Base-by-base conservation (phyloP, 805 yeast species). In the Tetrapisispora fleetii region DNA sequence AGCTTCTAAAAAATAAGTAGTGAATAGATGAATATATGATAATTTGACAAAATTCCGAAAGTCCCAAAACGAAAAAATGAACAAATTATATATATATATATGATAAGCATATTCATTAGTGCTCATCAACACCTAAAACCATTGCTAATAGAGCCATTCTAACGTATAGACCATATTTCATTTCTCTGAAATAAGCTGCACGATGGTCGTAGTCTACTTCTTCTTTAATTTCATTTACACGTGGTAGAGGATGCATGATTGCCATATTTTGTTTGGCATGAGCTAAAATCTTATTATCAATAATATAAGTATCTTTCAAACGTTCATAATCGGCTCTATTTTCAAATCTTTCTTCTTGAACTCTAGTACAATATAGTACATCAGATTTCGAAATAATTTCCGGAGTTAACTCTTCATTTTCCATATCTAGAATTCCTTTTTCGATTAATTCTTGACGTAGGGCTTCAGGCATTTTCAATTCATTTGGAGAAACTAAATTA, bases 121-220 rank as follows among this genome's bases (percentile, higher is more conserved):
- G 85, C 55, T 83, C 80, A 66, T 88, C 96, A 61, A 87, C 89
- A 64, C 98, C 98, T 70, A 93, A 82, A 54, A 95, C 99, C 95
- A 93, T 85, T 48, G 98, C 96, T 65, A 93, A 78, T 59, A 93
- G 75, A 11, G 99, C 99, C 99, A 93, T 93, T 78, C 99, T 89
- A 43, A 95, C 96, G 65, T 83, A 93, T 67, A 93, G 76, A 53
- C 99, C 99, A 67, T 93, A 91, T 70, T 95, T 85, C 99, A 93
- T 93, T 76, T 93, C 98, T 80, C 99, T 85, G 78, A 93, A 93
- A 75, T 93, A 93, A 51, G 99, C 98, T 56, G 99, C 98, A 70
- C 99, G 85, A 70, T 91, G 97, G 71, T 93, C 99, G 65, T 91
- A 93, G 69, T 93, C 99, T 62, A 93, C 98, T 74, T 93, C 99